Percentiles rank a stretch among this genome's conserved stretches.
phyloP scores from a whole-genome alignment of 257 asterid genomes.

The Solanum neorickii region DNA sequence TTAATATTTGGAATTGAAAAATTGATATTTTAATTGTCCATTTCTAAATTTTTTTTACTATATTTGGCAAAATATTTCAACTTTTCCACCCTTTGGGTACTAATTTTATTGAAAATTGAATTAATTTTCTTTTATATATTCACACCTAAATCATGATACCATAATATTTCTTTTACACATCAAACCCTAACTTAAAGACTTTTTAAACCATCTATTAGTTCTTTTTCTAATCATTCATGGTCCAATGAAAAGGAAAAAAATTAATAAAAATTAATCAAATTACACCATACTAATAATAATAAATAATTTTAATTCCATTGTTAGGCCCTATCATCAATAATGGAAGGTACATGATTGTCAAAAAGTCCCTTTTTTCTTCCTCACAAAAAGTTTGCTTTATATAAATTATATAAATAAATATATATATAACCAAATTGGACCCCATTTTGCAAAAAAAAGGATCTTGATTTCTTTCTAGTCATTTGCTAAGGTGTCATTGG shows the following conservation, averaged over 20 bases:
- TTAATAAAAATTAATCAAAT: background rate
- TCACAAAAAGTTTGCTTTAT: background rate
- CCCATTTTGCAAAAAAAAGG: background rate
- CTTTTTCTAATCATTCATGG: background rate
- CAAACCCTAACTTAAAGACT: background rate
- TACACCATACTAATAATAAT: background rate
- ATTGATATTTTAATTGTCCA: background rate
- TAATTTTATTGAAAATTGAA: background rate
- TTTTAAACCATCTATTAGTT: background rate
- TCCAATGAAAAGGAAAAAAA: background rate
- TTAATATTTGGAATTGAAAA: background rate
- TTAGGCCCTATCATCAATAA: background rate
- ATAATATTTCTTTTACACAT: constrained; percentile 8
- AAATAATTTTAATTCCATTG: background rate
- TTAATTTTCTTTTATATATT: background rate
- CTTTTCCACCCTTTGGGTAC: background rate
- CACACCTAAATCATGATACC: constrained; percentile 6
- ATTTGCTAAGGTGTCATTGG: background rate
- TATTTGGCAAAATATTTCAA: background rate
- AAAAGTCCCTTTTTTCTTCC: constrained; percentile 5
- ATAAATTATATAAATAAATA: too few relatives aligned
- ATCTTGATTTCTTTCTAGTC: background rate
- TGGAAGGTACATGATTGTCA: background rate
- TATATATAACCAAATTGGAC: background rate
- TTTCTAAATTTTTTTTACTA: background rate